Evolutionary conservation across 2,329 filamentous ascomycete genomes (phyloP), one percentile per base, ranked within the genome.

Genomic region (Claviceps capensis): DNA sequence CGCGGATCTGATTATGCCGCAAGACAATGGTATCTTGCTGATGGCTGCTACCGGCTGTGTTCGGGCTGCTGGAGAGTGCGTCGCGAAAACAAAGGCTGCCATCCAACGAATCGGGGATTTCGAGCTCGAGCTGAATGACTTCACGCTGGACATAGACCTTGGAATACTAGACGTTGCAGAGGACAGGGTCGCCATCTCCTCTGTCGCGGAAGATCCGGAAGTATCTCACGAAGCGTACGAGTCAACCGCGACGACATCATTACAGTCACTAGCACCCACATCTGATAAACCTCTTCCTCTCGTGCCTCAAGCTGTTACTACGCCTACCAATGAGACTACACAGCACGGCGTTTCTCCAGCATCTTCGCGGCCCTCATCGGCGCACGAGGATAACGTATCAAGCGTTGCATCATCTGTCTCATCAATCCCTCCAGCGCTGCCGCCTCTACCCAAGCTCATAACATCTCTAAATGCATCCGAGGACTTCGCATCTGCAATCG

Each of bases 71-170:
- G 91, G 91, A 42, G 89, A 95, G 59, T 96, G 91, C 66, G 86
- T 95, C 19, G 83, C 86, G 6, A 91, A 90, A 68, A 85, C 90
- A 11, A 88, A 88, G 61, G 77, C 81, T 63, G 82, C 94, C 45
- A 85, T 98, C 53, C 89, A 95, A 67, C 79, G 85, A 55, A 88
- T 93, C 56, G 89, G 90, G 19, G 90, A 95, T 65, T 95, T 95
- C 58, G 89, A 95, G 65, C 81, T 90, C 58, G 88, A 95, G 64
- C 74, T 86, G 51, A 81, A 85, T 58, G 70, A 69, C 17, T 67
- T 62, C 56, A 67, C 73, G 34, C 67, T 86, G 26, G 77, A 75
- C 7, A 74, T 83, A 49, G 77, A 82, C 56, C 64, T 81, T 30
- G 67, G 65, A 16, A 66, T 74, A n/a, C 67, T 81, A 46, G 71